These are phyloP conservation scores for Psilocybe tampanensis DNA, from an alignment of 768 basidiomycete genomes.

Conservation along the genomic window DNA sequence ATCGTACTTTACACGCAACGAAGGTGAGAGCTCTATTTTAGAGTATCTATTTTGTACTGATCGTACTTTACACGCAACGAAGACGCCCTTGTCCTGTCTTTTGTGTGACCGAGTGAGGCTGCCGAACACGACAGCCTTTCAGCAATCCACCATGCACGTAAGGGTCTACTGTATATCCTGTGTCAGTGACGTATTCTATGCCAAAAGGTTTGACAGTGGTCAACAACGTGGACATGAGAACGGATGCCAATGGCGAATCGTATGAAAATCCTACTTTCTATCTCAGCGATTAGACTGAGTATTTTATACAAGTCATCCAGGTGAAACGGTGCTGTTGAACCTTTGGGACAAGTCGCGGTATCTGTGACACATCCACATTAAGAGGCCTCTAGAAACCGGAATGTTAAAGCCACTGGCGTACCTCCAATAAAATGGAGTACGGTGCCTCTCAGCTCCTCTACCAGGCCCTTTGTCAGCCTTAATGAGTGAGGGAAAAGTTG, in stretches of 20 bases:
- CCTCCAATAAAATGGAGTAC: constrained; percentile 40
- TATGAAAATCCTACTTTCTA: constrained; percentile 33
- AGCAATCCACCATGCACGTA: too few species aligned
- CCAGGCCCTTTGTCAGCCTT: constrained; percentile 21
- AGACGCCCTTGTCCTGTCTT: too few species aligned
- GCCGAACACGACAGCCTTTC: too few species aligned
- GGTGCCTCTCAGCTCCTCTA: constrained; percentile 39
- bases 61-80: too few species aligned
- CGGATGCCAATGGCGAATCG: too few species aligned
- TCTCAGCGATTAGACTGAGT: constrained; percentile 31
- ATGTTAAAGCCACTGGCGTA: constrained; percentile 10
- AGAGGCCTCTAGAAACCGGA: neutral
- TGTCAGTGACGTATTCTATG: constrained; percentile 30
- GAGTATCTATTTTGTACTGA: too few species aligned
- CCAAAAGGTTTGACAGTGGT: neutral
- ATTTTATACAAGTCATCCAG: constrained; percentile 39
- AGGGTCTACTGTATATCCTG: constrained; percentile 1
- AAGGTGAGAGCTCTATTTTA: too few species aligned
- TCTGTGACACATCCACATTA: constrained; percentile 32
- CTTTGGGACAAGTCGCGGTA: constrained; percentile 35
- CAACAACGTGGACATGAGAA: too few species aligned
- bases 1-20: too few species aligned
- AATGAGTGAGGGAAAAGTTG: constrained; percentile 35
- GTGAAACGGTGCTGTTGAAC: constrained; percentile 39
- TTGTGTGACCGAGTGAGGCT: too few species aligned